Evolutionary conservation across 805 yeast genomes (phyloP), one percentile per base, ranked within the genome.

Genomic region (Komagataella pseudopastoris): DNA sequence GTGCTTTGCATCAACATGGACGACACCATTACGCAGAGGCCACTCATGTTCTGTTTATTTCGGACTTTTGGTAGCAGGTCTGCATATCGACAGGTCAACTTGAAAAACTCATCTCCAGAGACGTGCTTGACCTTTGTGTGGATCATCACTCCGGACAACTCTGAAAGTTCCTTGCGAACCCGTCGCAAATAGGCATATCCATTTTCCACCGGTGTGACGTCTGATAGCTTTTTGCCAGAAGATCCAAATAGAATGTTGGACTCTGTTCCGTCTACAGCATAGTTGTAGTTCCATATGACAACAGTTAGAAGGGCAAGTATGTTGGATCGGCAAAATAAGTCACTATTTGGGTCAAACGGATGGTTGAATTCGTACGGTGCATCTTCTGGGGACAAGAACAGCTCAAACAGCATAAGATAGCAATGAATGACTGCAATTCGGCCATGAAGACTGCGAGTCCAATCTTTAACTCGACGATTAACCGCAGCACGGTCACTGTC

Each of bases 381-480:
- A 55, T 75, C 80, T 56, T 71, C 74, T n/a, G 79, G 81, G 8
- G 72, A 68, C 47, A 83, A 60, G 54, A 79, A 75, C 76, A 78
- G 77, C 59, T 83, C 88, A 66, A 77, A 78, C 23, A 84, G 58
- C 52, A 81, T 70, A 56, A 80, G 66, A 54, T 79, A 79, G 18
- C 85, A 81, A 60, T 84, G 85, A 45, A 82, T 68, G 6, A 77
- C 76, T 23, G 81, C 70, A 8, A 77, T 64, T 53, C 74, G 71
- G 6, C 83, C 85, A 54, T 69, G 72, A 12, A 62, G 53, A 7
- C 75, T 68, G 5, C 61, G 58, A 1, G 81, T 69, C 81, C 86
- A 78, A 49, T 71, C 76, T 44, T 68, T 63, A 17, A 85, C 74
- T 55, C 81, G 69, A 12, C 65, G 65, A 45, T 71, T 69, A 10